These are phyloP conservation scores for Salvia rosmarinus DNA, from an alignment of 257 asterid species.

Conservation along the genomic window DNA sequence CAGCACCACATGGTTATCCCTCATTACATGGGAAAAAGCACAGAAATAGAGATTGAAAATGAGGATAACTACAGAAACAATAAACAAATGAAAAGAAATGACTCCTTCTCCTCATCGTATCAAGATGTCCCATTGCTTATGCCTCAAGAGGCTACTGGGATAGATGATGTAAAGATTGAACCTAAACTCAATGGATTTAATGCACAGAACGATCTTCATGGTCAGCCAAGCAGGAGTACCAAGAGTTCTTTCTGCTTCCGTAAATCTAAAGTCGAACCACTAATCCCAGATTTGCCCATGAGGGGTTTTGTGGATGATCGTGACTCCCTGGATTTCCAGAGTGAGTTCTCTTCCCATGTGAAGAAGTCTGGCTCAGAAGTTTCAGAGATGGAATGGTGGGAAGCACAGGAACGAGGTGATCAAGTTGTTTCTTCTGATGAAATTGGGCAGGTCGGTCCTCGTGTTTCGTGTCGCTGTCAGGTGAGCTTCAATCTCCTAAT, in stretches of 20 bases:
- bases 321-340: slow-evolving; percentile 44
- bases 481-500: slow-evolving; percentile 49
- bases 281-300: slow-evolving; percentile 79
- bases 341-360: slow-evolving; percentile 53
- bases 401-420: slow-evolving; percentile 82
- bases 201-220: slow-evolving; percentile 47
- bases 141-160: slow-evolving; percentile 84
- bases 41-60: slow-evolving; percentile 44
- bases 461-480: slow-evolving; percentile 90
- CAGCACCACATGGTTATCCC: slow-evolving; percentile 99
- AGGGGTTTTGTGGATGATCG: slow-evolving; percentile 85
- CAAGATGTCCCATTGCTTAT: slow-evolving; percentile 92
- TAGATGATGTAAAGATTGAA: slow-evolving; percentile 52
- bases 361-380: slow-evolving; percentile 49
- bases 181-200: slow-evolving; percentile 49
- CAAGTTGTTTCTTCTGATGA: slow-evolving; percentile 80
- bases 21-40: slow-evolving; percentile 77
- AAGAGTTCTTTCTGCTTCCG: slow-evolving; percentile 74
- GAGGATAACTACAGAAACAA: slow-evolving; percentile 37
- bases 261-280: slow-evolving; percentile 66
- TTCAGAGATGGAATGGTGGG: slow-evolving; percentile 84
- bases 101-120: slow-evolving; percentile 67
- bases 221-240: slow-evolving; percentile 60
- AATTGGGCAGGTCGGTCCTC: slow-evolving; percentile 93
- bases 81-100: slow-evolving; percentile 50